Conservation (phyloP, 106 monocot genomes). For the Phalaenopsis equestris region DNA sequence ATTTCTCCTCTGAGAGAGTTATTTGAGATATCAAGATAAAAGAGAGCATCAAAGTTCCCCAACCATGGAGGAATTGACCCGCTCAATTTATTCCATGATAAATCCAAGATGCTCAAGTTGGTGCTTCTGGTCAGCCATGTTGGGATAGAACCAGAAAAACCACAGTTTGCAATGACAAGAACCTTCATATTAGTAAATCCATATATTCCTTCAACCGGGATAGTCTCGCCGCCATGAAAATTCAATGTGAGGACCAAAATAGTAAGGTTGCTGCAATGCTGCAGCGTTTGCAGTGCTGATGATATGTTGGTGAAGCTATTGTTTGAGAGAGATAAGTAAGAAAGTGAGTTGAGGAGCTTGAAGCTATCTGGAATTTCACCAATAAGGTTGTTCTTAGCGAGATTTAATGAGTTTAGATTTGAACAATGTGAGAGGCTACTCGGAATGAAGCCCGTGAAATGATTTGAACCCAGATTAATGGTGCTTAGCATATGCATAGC, state of each 20-base stretch:
- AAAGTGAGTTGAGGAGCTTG: constrained; percentile 24
- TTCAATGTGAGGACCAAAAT: constrained; percentile 49
- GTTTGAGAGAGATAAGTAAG: constrained; percentile 36
- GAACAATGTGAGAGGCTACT: constrained; percentile 20
- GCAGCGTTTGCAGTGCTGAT: constrained; percentile 29
- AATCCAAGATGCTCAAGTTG: constrained; percentile 34
- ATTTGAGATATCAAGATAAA: constrained; percentile 58
- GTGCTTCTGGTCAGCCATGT: constrained; percentile 26
- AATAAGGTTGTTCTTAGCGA: constrained; percentile 40
- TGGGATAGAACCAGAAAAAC: constrained; percentile 33
- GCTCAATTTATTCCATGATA: constrained; percentile 44
- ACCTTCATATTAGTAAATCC: constrained; percentile 36
- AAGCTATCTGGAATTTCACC: constrained; percentile 52
- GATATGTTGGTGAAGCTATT: constrained; percentile 49
- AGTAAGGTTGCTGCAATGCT: constrained; percentile 39
- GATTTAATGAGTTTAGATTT: constrained; percentile 34
- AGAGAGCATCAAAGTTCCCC: constrained; percentile 25
- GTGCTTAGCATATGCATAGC: constrained; percentile 23
- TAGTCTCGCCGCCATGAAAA: constrained; percentile 27
- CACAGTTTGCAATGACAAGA: constrained; percentile 49
- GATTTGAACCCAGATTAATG: constrained; percentile 45
- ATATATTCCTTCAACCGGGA: constrained; percentile 26
- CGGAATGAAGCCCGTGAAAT: constrained; percentile 41
- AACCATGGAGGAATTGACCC: constrained; percentile 48
- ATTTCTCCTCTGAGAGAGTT: constrained; percentile 46